phyloP scores from a whole-genome alignment of 2,329 filamentous ascomycete species.

The Xylaria polymorpha region DNA sequence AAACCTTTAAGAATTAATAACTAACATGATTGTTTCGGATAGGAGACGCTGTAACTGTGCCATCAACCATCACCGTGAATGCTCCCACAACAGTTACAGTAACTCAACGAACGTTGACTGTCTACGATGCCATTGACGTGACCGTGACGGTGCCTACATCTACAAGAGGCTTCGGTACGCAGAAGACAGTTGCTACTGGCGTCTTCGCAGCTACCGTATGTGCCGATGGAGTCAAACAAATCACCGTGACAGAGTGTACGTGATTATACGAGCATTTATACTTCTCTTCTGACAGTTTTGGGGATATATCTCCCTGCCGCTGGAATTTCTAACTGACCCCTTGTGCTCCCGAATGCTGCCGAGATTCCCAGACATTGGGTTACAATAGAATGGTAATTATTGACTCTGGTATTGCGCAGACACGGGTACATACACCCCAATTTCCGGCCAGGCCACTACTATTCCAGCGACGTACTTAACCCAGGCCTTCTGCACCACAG shows the following conservation, averaged over 20 bases:
- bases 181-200: constrained; percentile 26
- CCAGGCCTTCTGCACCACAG: constrained; percentile 16
- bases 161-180: neutral
- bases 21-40: neutral
- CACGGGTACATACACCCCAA: constrained; percentile 29
- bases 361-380: neutral
- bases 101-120: constrained; percentile 9
- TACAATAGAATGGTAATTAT: neutral
- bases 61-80: constrained; percentile 5
- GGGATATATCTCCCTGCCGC: neutral
- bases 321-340: too few species aligned
- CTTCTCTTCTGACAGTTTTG: neutral
- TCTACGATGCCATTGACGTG: neutral
- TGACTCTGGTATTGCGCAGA: constrained; percentile 15
- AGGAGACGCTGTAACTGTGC: constrained; percentile 19
- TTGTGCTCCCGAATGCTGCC: neutral
- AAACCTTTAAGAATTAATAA: neutral
- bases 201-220: constrained; percentile 26
- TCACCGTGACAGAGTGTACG: constrained; percentile 30
- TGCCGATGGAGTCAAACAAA: constrained; percentile 23
- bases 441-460: constrained; percentile 27
- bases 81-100: constrained; percentile 18
- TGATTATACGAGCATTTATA: neutral
- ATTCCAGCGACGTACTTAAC: constrained; percentile 21
- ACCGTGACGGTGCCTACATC: constrained; percentile 27